Evolutionary conservation across 495 filamentous ascomycete genomes (phyloP), one percentile per base, ranked within the genome.

Genomic region (Talaromyces proteolyticus): DNA sequence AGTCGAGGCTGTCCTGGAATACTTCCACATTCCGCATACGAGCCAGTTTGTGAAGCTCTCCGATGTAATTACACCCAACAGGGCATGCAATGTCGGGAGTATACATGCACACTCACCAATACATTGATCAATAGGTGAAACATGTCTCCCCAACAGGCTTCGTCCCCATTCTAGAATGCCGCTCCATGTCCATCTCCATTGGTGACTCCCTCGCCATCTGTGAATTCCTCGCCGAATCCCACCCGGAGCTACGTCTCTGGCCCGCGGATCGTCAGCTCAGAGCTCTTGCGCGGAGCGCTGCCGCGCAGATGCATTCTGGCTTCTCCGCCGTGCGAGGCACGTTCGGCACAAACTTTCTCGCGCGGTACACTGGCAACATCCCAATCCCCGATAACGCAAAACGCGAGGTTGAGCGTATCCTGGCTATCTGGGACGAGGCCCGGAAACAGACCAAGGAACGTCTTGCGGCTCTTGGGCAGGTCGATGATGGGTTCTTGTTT

Each of bases 251-350:
- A 10, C 34, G 44, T 25, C 62, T 78, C 3, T 80, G 75, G 67
- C 79, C 79, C 0, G 26, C 55, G 19, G 73, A 73, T 47, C 50
- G 49, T 8, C 42, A 55, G 8, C 65, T 79, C 7, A 61, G 77
- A 50, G 75, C 75, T 1, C 61, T 76, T 12, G 78, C 79, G 6
- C 65, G 77, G 26, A 67, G 64, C 17, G 74, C 75, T 4, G 66
- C 63, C 2, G 72, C 77, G 0, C 67, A 79, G 59, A 83, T 81
- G 77, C 77, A 80, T 53, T 70, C 78, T 1, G 66, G 72, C 20
- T 83, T 83, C 56, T 22, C 24, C 1, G 55, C 61, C 0, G 22
- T 81, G 5, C 67, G 79, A 12, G 60, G 66, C 42, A 64, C 64
- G 7, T 76, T 68, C 55, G 29, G 51, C 21, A 69, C 67, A 47